Base-by-base conservation (phyloP, 1,284 basidiomycete genomes). In the Phellopilus nigrolimitatus region DNA sequence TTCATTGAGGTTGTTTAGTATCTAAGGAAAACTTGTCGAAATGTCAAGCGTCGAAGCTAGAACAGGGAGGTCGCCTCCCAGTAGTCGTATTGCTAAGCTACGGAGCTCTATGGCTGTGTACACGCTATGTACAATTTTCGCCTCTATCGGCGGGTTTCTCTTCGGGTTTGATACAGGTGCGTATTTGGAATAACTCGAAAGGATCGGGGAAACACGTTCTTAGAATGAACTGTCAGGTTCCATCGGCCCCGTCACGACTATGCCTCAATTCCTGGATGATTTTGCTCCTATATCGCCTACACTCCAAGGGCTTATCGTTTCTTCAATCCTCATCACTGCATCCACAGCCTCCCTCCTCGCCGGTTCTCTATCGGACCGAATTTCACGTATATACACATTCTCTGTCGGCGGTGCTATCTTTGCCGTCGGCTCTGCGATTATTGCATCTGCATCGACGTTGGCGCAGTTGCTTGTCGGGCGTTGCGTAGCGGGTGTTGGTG, bases 321-420 rank as follows among this genome's bases (percentile, higher is more conserved):
- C 68, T 10, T 68, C 64, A 41, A 75, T 79, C 54, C 68, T 78
- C 19, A 64, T 77, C 25, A 72, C 76, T 0, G 75, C 74, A 3
- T 68, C 72, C 0, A 48, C 73, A 10, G 66, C 73, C 10, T 74
- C 75, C 17, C 44, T 74, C 19, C 62, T 68, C 44, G 72, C 74
- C 15, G 78, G 76, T 4, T 65, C 69, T 30, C 55, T 79, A 25
- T 70, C 74, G 0, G 75, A 79, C 62, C 61, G 63, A 52, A 69
- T 78, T 33, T 75, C 73, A 17, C 69, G 76, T 48, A 78, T 71
- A 47, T 65, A 68, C 51, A 74, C 71, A 1, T 74, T 77, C 42
- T 62, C 72, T 10, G 53, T 69, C 7, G 73, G 74, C 5, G 68
- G 65, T 10, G 51, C 68, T n/a, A 64, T 75, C 27, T 71, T 73